phyloP scores from a whole-genome alignment of 768 basidiomycete genomes.

The Podaxis rugospora region DNA sequence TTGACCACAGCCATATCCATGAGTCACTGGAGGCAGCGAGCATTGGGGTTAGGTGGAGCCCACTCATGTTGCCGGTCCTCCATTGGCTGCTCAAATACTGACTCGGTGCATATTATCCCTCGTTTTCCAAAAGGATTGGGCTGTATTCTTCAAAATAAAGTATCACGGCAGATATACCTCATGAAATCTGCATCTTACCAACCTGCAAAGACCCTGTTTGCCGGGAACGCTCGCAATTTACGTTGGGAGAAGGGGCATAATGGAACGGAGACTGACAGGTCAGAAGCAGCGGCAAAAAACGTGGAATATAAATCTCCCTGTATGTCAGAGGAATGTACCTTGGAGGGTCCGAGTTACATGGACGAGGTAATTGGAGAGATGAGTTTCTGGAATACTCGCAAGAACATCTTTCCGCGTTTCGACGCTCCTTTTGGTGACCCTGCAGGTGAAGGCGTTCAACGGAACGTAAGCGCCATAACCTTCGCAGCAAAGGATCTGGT shows the following conservation, averaged over 20 bases:
- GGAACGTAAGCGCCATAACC: background rate
- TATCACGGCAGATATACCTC: no score
- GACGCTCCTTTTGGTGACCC: background rate
- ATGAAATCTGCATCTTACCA: no score
- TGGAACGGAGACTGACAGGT: background rate
- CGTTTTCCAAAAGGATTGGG: no score
- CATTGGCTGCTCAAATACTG: no score
- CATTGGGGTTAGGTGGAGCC: no score
- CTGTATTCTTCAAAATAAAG: no score
- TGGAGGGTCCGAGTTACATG: slow-evolving; percentile 1
- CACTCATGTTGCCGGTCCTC: no score
- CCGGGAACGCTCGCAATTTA: no score
- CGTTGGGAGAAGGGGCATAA: background rate
- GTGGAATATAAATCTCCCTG: background rate
- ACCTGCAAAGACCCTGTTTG: no score
- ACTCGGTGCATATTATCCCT: no score
- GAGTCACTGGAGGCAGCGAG: no score
- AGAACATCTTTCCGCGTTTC: background rate
- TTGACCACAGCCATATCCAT: background rate
- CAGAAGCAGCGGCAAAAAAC: background rate
- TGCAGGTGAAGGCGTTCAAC: background rate
- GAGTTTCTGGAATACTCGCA: background rate
- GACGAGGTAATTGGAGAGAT: background rate
- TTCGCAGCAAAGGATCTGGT: background rate
- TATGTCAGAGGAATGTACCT: background rate